phyloP scores from a whole-genome alignment of 352 stramenopile genomes.

The Phytophthora agathidicida region DNA sequence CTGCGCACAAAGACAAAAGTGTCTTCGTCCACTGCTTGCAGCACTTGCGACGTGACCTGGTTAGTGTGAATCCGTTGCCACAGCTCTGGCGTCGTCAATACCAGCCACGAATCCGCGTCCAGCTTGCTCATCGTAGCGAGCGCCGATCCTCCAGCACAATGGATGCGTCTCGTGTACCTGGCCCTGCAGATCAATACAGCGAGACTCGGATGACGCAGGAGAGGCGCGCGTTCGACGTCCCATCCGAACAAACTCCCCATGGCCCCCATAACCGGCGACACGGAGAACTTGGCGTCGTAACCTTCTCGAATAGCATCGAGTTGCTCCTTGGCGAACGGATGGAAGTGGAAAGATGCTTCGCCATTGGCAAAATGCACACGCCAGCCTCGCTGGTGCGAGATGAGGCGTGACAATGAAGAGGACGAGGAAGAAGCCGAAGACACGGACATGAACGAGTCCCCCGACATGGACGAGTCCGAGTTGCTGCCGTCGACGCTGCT shows the following conservation, averaged over 20 bases:
- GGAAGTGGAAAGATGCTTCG: constrained; percentile 43
- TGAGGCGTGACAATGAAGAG: constrained; percentile 20
- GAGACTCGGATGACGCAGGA: constrained; percentile 11
- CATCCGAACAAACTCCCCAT: constrained; percentile 40
- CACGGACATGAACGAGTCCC: constrained; percentile 2
- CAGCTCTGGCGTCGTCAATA: constrained; percentile 30
- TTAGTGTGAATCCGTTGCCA: constrained; percentile 37
- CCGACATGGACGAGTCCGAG: constrained; percentile 25
- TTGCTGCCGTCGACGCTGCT: constrained; percentile 30
- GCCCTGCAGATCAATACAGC: constrained; percentile 28
- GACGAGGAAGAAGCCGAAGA: constrained; percentile 21
- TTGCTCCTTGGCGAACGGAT: constrained; percentile 38
- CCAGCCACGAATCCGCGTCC: constrained; percentile 38
- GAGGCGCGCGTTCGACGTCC: constrained; percentile 36
- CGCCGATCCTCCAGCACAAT: constrained; percentile 31
- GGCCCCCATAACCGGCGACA: constrained; percentile 12
- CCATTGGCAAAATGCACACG: constrained; percentile 35
- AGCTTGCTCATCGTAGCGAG: constrained; percentile 32
- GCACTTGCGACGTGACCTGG: constrained; percentile 28
- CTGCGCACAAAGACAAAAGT: constrained; percentile 37
- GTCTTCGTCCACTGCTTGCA: constrained; percentile 40
- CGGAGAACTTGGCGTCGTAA: constrained; percentile 37
- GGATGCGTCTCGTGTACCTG: constrained; percentile 43
- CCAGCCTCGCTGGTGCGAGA: constrained; percentile 21
- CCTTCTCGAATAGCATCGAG: constrained; percentile 28